phyloP scores from a whole-genome alignment of 176 grass and related monocot species.

The Alloteropsis semialata region DNA sequence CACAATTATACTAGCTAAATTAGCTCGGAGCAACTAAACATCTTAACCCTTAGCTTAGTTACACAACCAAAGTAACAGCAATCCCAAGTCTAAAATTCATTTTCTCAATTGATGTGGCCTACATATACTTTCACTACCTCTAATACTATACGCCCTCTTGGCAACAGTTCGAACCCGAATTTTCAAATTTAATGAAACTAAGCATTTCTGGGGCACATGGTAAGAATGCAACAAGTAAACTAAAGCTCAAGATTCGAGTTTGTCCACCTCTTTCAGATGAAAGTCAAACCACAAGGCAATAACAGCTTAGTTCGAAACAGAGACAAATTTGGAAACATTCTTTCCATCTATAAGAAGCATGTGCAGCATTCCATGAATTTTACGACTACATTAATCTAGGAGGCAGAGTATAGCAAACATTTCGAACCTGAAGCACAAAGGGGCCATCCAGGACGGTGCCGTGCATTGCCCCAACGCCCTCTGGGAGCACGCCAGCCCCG shows the following conservation, averaged over 20 bases:
- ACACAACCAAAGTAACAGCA: background rate
- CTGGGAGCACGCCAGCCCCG: conserved; percentile 63
- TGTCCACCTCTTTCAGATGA: background rate
- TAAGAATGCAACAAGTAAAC: background rate
- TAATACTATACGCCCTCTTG: background rate
- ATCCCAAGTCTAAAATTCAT: background rate
- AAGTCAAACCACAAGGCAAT: background rate
- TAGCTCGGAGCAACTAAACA: background rate
- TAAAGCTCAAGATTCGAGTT: background rate
- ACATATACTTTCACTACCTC: background rate
- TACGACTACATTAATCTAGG: background rate
- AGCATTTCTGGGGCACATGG: background rate
- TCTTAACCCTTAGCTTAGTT: background rate
- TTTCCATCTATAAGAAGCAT: background rate
- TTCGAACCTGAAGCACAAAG: conserved; percentile 77
- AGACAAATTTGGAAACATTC: background rate
- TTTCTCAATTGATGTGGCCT: background rate
- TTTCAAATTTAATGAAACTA: background rate
- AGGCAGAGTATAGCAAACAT: background rate
- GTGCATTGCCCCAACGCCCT: conserved; percentile 62
- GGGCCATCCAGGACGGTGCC: conserved; percentile 62
- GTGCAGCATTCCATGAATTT: background rate
- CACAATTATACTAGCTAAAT: too few relatives aligned
- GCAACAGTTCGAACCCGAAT: background rate
- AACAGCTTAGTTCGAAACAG: background rate